Conservation (phyloP, 345 rosid genomes). For the Iberis pinnata region DNA sequence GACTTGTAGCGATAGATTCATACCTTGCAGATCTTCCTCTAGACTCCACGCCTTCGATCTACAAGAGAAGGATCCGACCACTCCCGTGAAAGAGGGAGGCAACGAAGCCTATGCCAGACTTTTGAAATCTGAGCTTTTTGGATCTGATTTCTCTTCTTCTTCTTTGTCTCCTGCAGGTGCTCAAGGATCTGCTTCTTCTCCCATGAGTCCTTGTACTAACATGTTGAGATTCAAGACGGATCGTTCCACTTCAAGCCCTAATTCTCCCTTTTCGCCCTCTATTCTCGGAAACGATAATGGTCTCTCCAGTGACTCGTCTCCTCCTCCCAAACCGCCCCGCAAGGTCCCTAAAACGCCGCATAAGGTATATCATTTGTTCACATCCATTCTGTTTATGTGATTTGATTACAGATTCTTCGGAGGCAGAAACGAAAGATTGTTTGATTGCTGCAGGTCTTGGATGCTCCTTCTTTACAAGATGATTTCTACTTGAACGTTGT, state of each 20-base stretch:
- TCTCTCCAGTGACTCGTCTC: constrained; percentile 52
- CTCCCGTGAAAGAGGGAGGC: constrained; percentile 87
- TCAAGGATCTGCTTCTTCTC: constrained; percentile 46
- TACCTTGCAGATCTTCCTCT: constrained; percentile 94
- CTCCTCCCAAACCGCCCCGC: constrained; percentile 79
- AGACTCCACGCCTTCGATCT: constrained; percentile 85
- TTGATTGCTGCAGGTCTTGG: constrained; percentile 56
- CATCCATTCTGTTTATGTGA: background rate
- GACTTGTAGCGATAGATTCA: constrained; percentile 81
- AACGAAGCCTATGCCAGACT: constrained; percentile 70
- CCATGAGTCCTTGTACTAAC: constrained; percentile 66
- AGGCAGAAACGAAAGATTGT: background rate
- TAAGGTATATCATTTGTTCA: constrained; percentile 72
- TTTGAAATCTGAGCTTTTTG: constrained; percentile 80
- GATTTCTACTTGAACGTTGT: constrained; percentile 94
- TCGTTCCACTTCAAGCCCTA: constrained; percentile 49
- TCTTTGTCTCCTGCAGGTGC: constrained; percentile 73
- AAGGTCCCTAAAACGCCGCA: constrained; percentile 97
- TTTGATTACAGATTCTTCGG: background rate
- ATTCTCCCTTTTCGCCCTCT: constrained; percentile 80
- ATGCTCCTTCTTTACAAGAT: constrained; percentile 97
- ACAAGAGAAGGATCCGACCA: constrained; percentile 48
- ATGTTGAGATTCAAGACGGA: constrained; percentile 89
- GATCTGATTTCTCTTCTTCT: constrained; percentile 72
- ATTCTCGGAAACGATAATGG: constrained; percentile 60